A percentile compares a stretch with the other conserved stretches of the same genome.
Evolutionary conservation across 2,329 filamentous ascomycete genomes (phyloP).

Genomic region (Calonectria henricotiae): DNA sequence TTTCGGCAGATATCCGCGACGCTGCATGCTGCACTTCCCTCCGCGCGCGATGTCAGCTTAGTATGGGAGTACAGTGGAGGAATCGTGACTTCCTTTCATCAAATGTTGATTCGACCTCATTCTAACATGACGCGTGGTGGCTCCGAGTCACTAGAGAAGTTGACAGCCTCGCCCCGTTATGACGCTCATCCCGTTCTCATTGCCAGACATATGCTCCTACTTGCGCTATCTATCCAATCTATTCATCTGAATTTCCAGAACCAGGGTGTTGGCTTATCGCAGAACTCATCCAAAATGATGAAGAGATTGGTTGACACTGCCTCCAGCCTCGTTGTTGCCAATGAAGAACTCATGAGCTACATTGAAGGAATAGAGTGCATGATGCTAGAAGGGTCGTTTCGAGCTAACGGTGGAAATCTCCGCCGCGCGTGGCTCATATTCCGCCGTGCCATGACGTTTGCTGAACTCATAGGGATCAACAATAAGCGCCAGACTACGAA

Average conservation of each 20-base stretch:
- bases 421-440: not conserved
- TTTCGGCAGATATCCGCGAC: not conserved
- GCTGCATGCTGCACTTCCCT: not conserved
- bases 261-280: not conserved
- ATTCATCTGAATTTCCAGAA: not conserved
- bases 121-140: not conserved
- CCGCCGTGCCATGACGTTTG: not conserved
- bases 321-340: not conserved
- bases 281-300: not conserved
- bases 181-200: not conserved
- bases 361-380: not conserved
- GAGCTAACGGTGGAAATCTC: not conserved
- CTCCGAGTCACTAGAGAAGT: not conserved
- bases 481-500: not conserved
- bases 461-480: not conserved
- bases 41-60: not conserved
- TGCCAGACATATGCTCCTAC: not conserved
- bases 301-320: not conserved
- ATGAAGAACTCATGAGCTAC: not conserved
- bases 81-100: not conserved
- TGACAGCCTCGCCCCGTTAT: not conserved
- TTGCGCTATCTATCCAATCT: not conserved
- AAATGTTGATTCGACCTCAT: not conserved
- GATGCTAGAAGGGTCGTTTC: not conserved
- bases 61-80: not conserved